Base-by-base conservation (phyloP, 805 yeast species). In the Yueomyces sp. region DNA sequence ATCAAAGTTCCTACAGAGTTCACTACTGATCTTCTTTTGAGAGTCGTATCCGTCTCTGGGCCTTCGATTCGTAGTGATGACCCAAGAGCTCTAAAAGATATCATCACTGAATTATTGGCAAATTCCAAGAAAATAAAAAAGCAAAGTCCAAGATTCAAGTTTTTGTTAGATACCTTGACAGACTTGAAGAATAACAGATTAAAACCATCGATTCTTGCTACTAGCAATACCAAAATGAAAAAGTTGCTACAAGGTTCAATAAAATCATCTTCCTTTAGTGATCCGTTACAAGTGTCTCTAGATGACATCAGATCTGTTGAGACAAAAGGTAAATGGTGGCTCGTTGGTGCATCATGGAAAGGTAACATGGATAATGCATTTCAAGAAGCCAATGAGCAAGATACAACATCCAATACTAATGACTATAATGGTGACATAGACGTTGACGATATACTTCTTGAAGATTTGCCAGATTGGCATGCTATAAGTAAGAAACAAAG, bases 321-420 rank as follows among this genome's bases (percentile, higher is more conserved):
- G 11, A 75, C 81, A 1, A 77, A 78, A 50, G 99, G 99, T 45
- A 92, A 90, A 63, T 92, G 99, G 99, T 92, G 99, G 99, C 69
- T 92, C 32, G 90, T 92, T 31, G 99, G 99, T 41, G 85, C 97
- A 1, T 95, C 98, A 0, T 92, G 96, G 96, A 85, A 78, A 55
- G 96, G 95, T 3, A 65, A 68, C 44, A 69, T 63, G 39, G 59
- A 52, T 4, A 48, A 52, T 5, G 58, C 59, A 3, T 53, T 59
- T 29, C 60, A 55, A 27, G 56, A 52, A 27, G 51, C 49, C 3
- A 51, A 52, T 3, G 52, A 46, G 2, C 45, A 52, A n/a, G 46
- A 41, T 28, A 49, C 49, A 19, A 47, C 48, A 34, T 6, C 9
- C 6, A 6, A 30, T 6, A 6, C 6, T 6, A 48, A 49, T 32